Conservation (phyloP, 108 stramenopile genomes). For the Thalassiosira profunda region DNA sequence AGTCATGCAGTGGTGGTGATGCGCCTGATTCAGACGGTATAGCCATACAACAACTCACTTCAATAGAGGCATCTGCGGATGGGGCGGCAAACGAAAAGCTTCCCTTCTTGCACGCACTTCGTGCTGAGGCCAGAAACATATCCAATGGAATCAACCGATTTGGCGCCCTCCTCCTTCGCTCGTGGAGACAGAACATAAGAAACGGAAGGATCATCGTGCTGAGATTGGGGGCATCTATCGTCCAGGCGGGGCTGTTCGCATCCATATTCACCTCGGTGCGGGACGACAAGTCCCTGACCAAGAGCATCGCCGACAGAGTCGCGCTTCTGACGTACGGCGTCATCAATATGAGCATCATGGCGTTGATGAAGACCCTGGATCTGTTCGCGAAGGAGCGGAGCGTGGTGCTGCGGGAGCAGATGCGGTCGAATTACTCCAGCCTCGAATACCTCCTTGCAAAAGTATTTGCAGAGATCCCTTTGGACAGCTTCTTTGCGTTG, state of each 20-base stretch:
- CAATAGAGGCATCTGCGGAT: neutral
- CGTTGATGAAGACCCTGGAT: constrained; percentile 83
- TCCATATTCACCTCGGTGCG: constrained; percentile 67
- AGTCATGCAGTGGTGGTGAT: constrained; percentile 13
- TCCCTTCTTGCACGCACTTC: constrained; percentile 3
- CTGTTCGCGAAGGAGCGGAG: constrained; percentile 80
- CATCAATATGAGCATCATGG: constrained; percentile 79
- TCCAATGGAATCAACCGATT: constrained; percentile 40
- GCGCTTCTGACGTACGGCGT: constrained; percentile 81
- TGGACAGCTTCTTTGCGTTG: constrained; percentile 70
- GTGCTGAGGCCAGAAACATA: constrained; percentile 5
- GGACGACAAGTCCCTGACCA: constrained; percentile 60
- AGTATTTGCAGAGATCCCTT: constrained; percentile 77
- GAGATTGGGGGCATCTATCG: constrained; percentile 52
- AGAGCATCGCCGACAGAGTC: constrained; percentile 83
- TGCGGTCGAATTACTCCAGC: constrained; percentile 67
- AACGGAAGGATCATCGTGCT: constrained; percentile 58
- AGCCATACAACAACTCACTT: neutral
- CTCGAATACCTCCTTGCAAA: constrained; percentile 90
- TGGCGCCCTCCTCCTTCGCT: constrained; percentile 64
- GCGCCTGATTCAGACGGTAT: constrained; percentile 7
- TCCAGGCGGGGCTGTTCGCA: constrained; percentile 70
- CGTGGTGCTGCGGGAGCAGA: constrained; percentile 83
- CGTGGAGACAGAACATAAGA: constrained; percentile 83
- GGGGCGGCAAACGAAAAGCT: neutral